Conservation (phyloP, 169 alveolate species). For the Hammondia hammondi region DNA sequence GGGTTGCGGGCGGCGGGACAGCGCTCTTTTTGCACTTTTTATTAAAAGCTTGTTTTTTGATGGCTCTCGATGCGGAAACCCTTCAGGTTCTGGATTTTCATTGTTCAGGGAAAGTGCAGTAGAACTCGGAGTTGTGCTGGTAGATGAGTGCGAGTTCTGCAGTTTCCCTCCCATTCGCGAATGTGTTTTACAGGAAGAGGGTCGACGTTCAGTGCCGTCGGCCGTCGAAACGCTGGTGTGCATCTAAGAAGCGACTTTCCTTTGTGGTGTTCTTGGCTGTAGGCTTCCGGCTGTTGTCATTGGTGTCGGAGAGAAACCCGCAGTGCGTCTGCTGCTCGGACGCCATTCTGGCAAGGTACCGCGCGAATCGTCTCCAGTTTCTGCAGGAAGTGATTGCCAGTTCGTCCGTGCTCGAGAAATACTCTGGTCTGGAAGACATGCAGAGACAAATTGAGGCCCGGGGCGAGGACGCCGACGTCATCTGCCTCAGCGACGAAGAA, state of each 20-base stretch:
- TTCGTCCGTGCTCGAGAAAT: conserved; percentile 23
- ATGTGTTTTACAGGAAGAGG: neutral
- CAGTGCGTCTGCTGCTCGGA: conserved; percentile 73
- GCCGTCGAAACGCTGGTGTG: neutral
- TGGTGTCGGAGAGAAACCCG: conserved; percentile 64
- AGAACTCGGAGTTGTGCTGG: too few species aligned
- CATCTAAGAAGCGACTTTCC: neutral
- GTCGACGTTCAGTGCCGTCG: neutral
- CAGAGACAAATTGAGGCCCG: neutral
- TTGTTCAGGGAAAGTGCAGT: too few species aligned
- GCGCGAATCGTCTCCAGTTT: conserved; percentile 42
- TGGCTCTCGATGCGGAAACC: too few species aligned
- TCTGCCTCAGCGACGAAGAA: conserved; percentile 10
- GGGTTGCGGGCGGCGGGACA: too few species aligned
- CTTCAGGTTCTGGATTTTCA: too few species aligned
- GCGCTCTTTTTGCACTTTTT: too few species aligned
- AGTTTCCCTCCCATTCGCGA: neutral
- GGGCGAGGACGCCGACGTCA: conserved; percentile 11
- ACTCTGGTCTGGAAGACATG: conserved; percentile 30
- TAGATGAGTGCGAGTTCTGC: too few species aligned
- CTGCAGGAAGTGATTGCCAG: conserved; percentile 23
- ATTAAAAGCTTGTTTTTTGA: too few species aligned
- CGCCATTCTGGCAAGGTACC: conserved; percentile 2
- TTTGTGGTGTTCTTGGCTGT: neutral
- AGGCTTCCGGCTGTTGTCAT: conserved; percentile 64